Conservation (phyloP, 768 basidiomycete genomes). For the Rickenella mellea region DNA sequence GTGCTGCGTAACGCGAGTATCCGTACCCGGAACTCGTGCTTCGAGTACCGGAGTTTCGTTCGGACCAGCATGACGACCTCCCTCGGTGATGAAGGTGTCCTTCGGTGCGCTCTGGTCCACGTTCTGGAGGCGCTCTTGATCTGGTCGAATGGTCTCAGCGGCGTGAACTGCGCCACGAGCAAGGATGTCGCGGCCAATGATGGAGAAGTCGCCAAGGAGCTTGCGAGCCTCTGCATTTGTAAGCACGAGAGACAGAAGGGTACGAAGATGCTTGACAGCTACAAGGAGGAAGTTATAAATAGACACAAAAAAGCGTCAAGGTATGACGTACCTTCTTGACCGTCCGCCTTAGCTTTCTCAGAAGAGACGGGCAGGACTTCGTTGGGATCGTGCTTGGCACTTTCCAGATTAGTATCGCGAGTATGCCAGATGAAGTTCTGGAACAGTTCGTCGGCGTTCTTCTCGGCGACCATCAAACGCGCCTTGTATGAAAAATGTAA, state of each 20-base stretch:
- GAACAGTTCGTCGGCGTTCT: slow-evolving; percentile 86
- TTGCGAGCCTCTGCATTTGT: slow-evolving; percentile 94
- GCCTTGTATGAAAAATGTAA: too few relatives aligned
- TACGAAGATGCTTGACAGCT: slow-evolving; percentile 83
- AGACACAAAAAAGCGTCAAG: neutral
- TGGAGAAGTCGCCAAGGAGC: slow-evolving; percentile 67
- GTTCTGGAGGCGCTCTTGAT: slow-evolving; percentile 44
- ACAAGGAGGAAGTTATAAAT: too few relatives aligned
- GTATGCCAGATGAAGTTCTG: slow-evolving; percentile 89
- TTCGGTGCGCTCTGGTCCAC: slow-evolving; percentile 64
- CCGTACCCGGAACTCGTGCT: slow-evolving; percentile 34
- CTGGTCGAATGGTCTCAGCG: slow-evolving; percentile 60
- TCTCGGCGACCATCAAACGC: slow-evolving; percentile 62
- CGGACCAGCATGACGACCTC: slow-evolving; percentile 29
- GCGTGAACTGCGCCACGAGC: slow-evolving; percentile 64
- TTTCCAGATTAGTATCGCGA: slow-evolving; percentile 36
- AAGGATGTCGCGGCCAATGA: slow-evolving; percentile 79
- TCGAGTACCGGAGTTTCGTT: slow-evolving; percentile 40
- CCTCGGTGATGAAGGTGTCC: slow-evolving; percentile 51
- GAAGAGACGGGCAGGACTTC: slow-evolving; percentile 40
- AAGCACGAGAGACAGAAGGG: slow-evolving; percentile 74
- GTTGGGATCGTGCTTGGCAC: slow-evolving; percentile 31
- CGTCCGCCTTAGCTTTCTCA: slow-evolving; percentile 47
- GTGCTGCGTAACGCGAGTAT: slow-evolving; percentile 36
- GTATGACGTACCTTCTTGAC: slow-evolving; percentile 43